Evolutionary conservation across 179 eudicot species (phyloP), one percentile per base, ranked within the genome.

Genomic region (Camellia oleifera): DNA sequence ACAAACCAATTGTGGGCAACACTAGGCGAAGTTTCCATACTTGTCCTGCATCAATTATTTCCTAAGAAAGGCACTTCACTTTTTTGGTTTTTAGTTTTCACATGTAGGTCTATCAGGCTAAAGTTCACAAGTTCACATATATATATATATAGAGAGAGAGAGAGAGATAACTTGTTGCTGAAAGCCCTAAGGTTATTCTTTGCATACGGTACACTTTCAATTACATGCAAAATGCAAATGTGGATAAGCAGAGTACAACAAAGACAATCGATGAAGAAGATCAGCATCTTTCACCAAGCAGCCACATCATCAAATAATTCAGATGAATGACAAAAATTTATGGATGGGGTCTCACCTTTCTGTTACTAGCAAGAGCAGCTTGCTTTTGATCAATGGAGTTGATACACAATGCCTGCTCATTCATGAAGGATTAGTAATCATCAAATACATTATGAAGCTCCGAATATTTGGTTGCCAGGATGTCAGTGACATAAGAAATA

Each of bases 301-400:
- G 11, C 32, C 50, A 50, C 50, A 20, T 14, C 57, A 17, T 63
- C 78, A 74, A 45, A 53, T 63, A 60, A 20, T 50, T 42, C n/a
- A 63, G 71, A 82, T 14, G 45, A 50, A 23, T 26, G 81, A 58
- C 54, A 45, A 18, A 48, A 75, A 58, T 66, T 32, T 32, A 74
- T n/a, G 67, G 79, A 72, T 54, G 75, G 69, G 63, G 68, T 69
- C 75, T 70, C 83, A 96, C 99, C 99, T 94, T 94, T 81, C 86
- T 86, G 89, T 89, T 94, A 86, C 93, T 88, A 50, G 99, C 92
- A 81, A 96, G 88, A 75, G 92, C 97, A 86, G 91, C 96, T 77
- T 90, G 92, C 76, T 82, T 88, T 76, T 89, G 93, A 79, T 88
- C 87, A 80, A 88, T 76, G 64, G 97, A 90, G 87, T 92, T 96